Conservation (phyloP, 2,329 filamentous ascomycete genomes). For the Colletotrichum falcatum region DNA sequence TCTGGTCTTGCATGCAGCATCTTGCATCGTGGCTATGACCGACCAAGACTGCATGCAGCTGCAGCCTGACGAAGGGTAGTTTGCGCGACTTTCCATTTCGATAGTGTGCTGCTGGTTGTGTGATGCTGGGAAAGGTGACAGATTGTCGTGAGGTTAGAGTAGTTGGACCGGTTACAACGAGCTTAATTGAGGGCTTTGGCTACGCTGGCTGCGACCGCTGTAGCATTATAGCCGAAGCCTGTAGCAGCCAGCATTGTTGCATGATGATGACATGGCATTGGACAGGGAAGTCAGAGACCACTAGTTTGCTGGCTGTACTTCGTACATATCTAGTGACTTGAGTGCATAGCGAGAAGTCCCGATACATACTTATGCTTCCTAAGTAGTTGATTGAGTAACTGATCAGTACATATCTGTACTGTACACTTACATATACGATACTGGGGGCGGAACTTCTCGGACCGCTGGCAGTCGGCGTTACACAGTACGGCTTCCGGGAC, state of each 20-base stretch:
- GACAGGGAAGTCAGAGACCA: neutral
- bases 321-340: too few species aligned
- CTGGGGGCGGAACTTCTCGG: neutral
- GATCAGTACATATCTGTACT: too few species aligned
- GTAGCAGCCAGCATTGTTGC: neutral
- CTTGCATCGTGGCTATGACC: slow-evolving; percentile 23
- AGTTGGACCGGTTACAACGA: slow-evolving; percentile 21
- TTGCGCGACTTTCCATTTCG: neutral
- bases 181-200: slow-evolving; percentile 25
- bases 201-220: slow-evolving; percentile 29
- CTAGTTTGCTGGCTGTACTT: too few species aligned
- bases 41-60: slow-evolving; percentile 13
- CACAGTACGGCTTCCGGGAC: too few species aligned
- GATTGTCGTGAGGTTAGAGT: slow-evolving; percentile 4
- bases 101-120: neutral
- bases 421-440: too few species aligned
- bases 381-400: too few species aligned
- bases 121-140: slow-evolving; percentile 26
- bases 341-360: neutral
- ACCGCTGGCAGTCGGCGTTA: neutral
- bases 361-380: neutral
- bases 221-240: slow-evolving; percentile 2
- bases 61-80: neutral
- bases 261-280: neutral
- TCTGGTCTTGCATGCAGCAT: slow-evolving; percentile 20